Base-by-base conservation (phyloP, 192 early-diverging fungal genomes). In the Lobosporangium transversale region DNA sequence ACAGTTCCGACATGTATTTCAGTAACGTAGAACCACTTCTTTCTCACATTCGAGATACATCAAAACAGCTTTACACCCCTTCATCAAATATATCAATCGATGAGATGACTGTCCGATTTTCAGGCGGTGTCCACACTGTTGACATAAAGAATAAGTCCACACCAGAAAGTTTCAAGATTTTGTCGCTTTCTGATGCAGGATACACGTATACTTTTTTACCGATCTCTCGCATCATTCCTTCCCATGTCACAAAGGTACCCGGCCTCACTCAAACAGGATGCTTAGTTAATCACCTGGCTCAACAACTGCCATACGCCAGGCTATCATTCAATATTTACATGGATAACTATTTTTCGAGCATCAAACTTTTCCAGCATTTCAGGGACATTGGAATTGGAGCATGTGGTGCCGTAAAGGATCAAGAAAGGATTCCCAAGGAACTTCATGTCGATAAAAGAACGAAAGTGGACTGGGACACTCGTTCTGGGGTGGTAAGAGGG, bases 131-230 rank as follows among this genome's bases (percentile, higher is more conserved):
- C 15, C 45, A 80, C 23, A 73, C 79, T 20, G 49, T 71, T 7
- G 40, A 51, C 18, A 80, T 68, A 30, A 80, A 80, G 47, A 66
- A 68, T 24, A 80, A 80, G n/a, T 59, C 79, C 0, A 80, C 48
- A 0, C 65, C 64, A 0, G 65, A 74, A 33, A 70, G 65, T 2
- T 80, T 62, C 37, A 74, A 80, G 50, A 59, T 80, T 26, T 45
- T 74, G 27, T 64, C 79, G 12, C 64, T 80, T 11, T 80, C 65
- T 49, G 65, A 80, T 42, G 37, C 69, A 44, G 59, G 70, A 36
- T 68, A 74, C 43, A 80, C 58, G 0, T 80, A 35, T 27, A n/a
- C 64, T 6, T 80, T 71, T 51, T 9, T 62, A 2, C 62, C 58
- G 15, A 63, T 53, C 21, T 80, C 59, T 23, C 7, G 49, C 4